Conservation (phyloP, 352 stramenopile genomes). For the Plasmopara halstedii region DNA sequence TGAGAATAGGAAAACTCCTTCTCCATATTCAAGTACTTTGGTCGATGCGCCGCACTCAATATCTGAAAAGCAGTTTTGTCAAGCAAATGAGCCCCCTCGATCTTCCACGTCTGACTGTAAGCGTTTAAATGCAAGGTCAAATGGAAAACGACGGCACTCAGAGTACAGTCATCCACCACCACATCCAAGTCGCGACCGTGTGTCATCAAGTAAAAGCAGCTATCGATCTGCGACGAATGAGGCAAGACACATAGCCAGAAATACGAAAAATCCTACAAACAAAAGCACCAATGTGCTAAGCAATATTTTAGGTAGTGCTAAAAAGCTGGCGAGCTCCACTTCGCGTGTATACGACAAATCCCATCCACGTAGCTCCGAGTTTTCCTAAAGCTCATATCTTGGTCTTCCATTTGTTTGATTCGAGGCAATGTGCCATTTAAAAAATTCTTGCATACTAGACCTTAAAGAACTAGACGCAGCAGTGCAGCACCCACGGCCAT, state of each 20-base stretch:
- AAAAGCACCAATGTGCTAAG: slow-evolving; percentile 34
- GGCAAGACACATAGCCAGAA: slow-evolving; percentile 8
- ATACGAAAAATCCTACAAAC: not conserved
- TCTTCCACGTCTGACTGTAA: slow-evolving; percentile 8
- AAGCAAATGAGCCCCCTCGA: slow-evolving; percentile 33
- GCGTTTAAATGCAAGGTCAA: slow-evolving; percentile 8
- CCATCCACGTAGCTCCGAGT: slow-evolving; percentile 31
- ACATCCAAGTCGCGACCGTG: slow-evolving; percentile 6
- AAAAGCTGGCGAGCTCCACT: slow-evolving; percentile 53
- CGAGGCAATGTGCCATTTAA: not conserved
- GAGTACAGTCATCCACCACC: slow-evolving; percentile 11
- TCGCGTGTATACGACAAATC: slow-evolving; percentile 53
- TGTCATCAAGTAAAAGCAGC: slow-evolving; percentile 14
- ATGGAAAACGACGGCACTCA: slow-evolving; percentile 14
- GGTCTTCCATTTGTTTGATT: not conserved
- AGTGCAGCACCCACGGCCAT: slow-evolving; percentile 77
- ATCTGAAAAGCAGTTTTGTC: slow-evolving; percentile 47
- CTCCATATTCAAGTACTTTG: slow-evolving; percentile 5
- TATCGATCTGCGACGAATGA: slow-evolving; percentile 13
- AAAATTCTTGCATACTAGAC: not conserved
- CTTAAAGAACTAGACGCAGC: slow-evolving; percentile 64
- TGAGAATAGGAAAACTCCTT: slow-evolving; percentile 2
- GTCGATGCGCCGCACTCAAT: slow-evolving; percentile 25
- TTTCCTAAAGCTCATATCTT: slow-evolving; percentile 15
- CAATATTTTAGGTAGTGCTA: slow-evolving; percentile 64